These are phyloP conservation scores for Kazachstania sp. DNA, from an alignment of 1,139 yeast species.

Conservation along the genomic window DNA sequence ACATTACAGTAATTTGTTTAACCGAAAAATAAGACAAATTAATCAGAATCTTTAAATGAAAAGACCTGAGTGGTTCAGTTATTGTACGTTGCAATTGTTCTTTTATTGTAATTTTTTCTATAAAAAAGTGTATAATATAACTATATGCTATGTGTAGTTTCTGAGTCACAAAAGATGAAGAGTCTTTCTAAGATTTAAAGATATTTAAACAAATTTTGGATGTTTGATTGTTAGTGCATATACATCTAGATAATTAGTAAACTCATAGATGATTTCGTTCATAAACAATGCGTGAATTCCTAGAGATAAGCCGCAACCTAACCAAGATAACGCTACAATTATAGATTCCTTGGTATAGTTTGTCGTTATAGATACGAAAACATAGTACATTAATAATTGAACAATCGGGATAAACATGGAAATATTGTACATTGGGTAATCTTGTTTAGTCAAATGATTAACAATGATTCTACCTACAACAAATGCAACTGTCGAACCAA, in stretches of 20 bases:
- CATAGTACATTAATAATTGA: conserved; percentile 42
- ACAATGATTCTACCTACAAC: conserved; percentile 85
- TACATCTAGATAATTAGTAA: conserved; percentile 74
- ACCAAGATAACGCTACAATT: conserved; percentile 49
- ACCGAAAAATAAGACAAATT: no score
- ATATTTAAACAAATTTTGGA: conserved; percentile 36
- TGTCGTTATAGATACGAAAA: conserved; percentile 33
- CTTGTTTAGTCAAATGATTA: conserved; percentile 74
- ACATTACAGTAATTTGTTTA: no score
- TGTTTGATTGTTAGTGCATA: conserved; percentile 80
- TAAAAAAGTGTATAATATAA: no score
- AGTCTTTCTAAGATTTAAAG: not conserved
- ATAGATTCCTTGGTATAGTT: conserved; percentile 36
- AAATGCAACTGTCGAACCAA: conserved; percentile 73
- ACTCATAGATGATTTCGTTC: conserved; percentile 71
- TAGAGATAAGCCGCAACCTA: conserved; percentile 63
- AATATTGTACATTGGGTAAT: conserved; percentile 62
- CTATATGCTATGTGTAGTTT: no score
- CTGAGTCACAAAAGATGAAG: no score
- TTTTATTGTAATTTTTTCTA: no score
- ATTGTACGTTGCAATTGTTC: no score
- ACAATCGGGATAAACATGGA: conserved; percentile 58
- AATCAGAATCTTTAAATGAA: no score
- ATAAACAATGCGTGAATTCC: conserved; percentile 76
- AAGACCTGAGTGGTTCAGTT: no score